Evolutionary conservation across 345 rosid species (phyloP).

Genomic region (Salix caprea): DNA sequence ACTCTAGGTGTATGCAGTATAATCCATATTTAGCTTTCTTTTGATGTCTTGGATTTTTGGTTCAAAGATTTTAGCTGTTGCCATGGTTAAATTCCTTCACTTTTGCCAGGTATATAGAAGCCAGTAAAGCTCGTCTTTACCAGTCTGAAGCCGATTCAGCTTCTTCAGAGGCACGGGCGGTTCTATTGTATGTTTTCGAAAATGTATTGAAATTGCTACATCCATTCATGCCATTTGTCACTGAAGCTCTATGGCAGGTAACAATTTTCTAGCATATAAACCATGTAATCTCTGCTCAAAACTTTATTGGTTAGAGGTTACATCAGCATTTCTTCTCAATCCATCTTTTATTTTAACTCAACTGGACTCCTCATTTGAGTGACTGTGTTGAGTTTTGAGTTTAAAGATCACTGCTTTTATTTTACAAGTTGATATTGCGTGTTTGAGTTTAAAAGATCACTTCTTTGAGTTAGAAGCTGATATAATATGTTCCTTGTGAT

Average conservation of each 20-base stretch:
- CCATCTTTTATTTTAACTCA: background rate
- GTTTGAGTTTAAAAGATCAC: background rate
- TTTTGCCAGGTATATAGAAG: conserved; percentile 81
- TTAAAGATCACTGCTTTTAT: background rate
- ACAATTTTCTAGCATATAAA: background rate
- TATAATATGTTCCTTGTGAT: background rate
- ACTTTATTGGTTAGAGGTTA: background rate
- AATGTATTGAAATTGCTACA: conserved; percentile 79
- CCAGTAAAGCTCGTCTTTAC: conserved; percentile 85
- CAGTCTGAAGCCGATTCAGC: conserved; percentile 45
- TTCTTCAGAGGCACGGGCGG: conserved; percentile 70
- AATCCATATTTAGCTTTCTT: background rate
- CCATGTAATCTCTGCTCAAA: background rate
- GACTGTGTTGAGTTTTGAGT: background rate
- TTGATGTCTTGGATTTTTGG: background rate
- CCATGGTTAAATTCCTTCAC: conserved; percentile 19
- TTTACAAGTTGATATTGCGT: background rate
- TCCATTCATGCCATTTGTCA: conserved; percentile 98
- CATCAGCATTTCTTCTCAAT: background rate
- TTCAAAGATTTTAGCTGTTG: background rate
- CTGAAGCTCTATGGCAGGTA: conserved; percentile 98
- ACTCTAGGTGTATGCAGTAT: background rate
- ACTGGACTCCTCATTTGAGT: background rate
- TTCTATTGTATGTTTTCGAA: conserved; percentile 78
- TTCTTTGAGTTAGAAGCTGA: background rate